A percentile compares a stretch with the other conserved stretches of the same genome.
These are phyloP conservation scores for Aegilops bicornis DNA, from an alignment of 176 grass and related monocot genomes.

Conservation along the genomic window DNA sequence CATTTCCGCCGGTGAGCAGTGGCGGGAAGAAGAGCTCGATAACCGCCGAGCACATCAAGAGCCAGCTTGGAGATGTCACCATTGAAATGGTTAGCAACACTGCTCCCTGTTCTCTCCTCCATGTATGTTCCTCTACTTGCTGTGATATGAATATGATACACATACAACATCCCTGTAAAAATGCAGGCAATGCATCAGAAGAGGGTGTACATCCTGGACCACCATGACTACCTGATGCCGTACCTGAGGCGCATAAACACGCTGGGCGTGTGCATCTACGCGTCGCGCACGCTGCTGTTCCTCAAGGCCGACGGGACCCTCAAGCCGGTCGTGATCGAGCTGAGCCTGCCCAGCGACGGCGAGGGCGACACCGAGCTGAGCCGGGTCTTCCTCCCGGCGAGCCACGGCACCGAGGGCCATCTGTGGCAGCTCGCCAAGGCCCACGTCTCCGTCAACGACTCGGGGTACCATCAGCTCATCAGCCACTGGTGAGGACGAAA, in stretches of 20 bases:
- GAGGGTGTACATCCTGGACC: slow-evolving; percentile 75
- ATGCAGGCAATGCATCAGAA: slow-evolving; percentile 52
- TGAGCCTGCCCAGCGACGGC: slow-evolving; percentile 45
- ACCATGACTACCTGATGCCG: slow-evolving; percentile 92
- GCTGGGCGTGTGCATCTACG: slow-evolving; percentile 68
- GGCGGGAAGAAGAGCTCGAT: slow-evolving; percentile 57
- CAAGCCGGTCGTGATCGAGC: slow-evolving; percentile 68
- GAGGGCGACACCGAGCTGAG: slow-evolving; percentile 28
- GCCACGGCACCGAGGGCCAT: slow-evolving; percentile 20
- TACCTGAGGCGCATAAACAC: slow-evolving; percentile 74
- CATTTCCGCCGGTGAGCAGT: slow-evolving; percentile 59
- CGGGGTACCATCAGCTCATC: slow-evolving; percentile 94
- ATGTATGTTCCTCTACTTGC: not conserved
- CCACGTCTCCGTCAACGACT: slow-evolving; percentile 86
- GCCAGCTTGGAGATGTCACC: slow-evolving; percentile 45
- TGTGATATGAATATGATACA: not conserved
- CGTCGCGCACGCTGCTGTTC: slow-evolving; percentile 89
- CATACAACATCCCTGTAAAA: not conserved
- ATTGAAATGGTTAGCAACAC: slow-evolving; percentile 31
- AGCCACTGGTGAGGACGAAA: slow-evolving; percentile 72
- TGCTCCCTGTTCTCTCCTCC: not conserved
- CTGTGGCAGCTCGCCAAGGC: slow-evolving; percentile 88
- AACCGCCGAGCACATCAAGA: slow-evolving; percentile 33
- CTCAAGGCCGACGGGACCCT: slow-evolving; percentile 58
- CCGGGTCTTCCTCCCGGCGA: slow-evolving; percentile 64